phyloP scores from a whole-genome alignment of 2,329 filamentous ascomycete species.

The Aspergillus puulaauensis region DNA sequence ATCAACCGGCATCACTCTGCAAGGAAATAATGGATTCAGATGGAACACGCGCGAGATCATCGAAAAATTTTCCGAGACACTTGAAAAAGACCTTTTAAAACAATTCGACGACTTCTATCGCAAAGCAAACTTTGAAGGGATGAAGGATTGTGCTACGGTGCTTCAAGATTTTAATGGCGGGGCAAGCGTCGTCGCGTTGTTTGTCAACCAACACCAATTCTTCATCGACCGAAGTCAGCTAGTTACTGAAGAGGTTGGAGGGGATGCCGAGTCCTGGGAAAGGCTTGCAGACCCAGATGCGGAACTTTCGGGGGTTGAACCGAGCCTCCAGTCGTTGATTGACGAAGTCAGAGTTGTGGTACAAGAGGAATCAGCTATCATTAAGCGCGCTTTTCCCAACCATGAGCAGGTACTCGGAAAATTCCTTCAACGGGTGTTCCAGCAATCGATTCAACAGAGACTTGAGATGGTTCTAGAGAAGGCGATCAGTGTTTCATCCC shows the following conservation, averaged over 20 bases:
- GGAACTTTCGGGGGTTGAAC: conserved; percentile 86
- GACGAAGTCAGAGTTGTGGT: conserved; percentile 95
- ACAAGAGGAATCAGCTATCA: conserved; percentile 95
- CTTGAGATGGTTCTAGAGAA: conserved; percentile 96
- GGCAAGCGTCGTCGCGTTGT: conserved; percentile 88
- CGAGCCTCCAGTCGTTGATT: conserved; percentile 84
- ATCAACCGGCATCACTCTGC: conserved; percentile 51
- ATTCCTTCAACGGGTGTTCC: conserved; percentile 93
- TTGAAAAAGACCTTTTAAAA: conserved; percentile 92
- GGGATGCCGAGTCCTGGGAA: conserved; percentile 73
- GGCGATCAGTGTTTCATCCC: conserved; percentile 83
- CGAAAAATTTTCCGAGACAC: conserved; percentile 92
- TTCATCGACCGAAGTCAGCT: conserved; percentile 96
- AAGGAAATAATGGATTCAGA: conserved; percentile 43
- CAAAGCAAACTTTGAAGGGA: conserved; percentile 92
- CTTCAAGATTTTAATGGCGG: conserved; percentile 95
- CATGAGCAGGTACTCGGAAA: conserved; percentile 91
- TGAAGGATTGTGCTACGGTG: conserved; percentile 95
- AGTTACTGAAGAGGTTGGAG: conserved; percentile 75
- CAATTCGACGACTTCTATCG: conserved; percentile 98
- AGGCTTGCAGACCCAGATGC: conserved; percentile 90
- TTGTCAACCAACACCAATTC: conserved; percentile 99
- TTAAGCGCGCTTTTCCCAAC: conserved; percentile 93
- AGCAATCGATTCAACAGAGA: conserved; percentile 95
- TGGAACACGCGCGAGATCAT: conserved; percentile 80